These are phyloP conservation scores for Ettlia oleoabundans DNA, from an alignment of 139 green algal genomes.

Conservation along the genomic window DNA sequence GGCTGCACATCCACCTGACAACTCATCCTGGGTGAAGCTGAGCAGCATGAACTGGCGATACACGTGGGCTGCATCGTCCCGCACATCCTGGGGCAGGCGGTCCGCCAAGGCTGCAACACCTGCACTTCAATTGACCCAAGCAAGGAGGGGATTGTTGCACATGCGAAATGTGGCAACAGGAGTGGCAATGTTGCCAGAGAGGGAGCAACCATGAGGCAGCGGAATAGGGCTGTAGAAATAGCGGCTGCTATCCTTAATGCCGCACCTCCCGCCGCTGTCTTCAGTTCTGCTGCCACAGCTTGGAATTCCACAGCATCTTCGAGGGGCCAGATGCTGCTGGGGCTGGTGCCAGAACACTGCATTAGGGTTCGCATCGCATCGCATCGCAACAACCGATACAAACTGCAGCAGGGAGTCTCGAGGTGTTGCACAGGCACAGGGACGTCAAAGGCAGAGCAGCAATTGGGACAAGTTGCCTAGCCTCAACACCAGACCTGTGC, in stretches of 20 bases:
- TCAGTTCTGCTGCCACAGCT: conserved; percentile 13
- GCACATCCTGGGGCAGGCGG: conserved; percentile 23
- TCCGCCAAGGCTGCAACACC: conserved; percentile 6
- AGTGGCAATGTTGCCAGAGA: too few species aligned
- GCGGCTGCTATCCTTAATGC: too few species aligned
- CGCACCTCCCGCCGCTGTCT: conserved; percentile 4
- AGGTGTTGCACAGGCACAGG: background rate
- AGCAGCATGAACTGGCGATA: conserved; percentile 27
- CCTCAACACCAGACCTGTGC: conserved; percentile 1
- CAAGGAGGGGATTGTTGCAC: too few species aligned
- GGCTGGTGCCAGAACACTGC: conserved; percentile 6
- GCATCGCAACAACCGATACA: background rate
- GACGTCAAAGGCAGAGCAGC: too few species aligned
- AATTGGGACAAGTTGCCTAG: too few species aligned
- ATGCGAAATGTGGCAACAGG: too few species aligned
- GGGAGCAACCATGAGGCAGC: background rate
- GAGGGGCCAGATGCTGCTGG: conserved; percentile 41
- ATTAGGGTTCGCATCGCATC: background rate
- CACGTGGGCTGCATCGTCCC: conserved; percentile 17
- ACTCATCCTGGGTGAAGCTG: conserved; percentile 32
- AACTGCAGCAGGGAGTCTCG: background rate
- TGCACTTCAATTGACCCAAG: too few species aligned
- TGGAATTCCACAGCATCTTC: conserved; percentile 49
- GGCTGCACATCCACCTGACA: conserved; percentile 7
- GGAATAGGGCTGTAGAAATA: too few species aligned